Conservation (phyloP, 805 yeast species). For the Saturnispora sekii region DNA sequence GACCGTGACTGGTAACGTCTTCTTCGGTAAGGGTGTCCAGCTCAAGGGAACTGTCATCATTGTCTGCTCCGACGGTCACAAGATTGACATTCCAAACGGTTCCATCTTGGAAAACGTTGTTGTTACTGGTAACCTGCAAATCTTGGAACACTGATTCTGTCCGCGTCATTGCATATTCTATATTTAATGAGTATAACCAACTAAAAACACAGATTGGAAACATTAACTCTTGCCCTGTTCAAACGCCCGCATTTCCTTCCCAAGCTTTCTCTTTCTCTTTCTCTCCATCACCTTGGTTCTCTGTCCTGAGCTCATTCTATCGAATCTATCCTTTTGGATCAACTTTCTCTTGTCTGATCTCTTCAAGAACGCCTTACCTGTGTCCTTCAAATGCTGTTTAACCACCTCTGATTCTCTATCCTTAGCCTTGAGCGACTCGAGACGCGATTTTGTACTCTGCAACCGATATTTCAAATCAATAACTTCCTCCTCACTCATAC, state of each 20-base stretch:
- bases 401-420: slow-evolving; percentile 67
- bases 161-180: background rate
- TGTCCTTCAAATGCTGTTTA: slow-evolving; percentile 35
- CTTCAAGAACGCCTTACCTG: slow-evolving; percentile 52
- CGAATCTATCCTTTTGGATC: slow-evolving; percentile 70
- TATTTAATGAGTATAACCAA: background rate
- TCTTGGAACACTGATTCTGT: slow-evolving; percentile 65
- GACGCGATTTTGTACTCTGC: slow-evolving; percentile 56
- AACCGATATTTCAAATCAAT: slow-evolving; percentile 45
- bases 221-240: slow-evolving; percentile 19
- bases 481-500: slow-evolving; percentile 35
- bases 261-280: slow-evolving; percentile 76
- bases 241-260: slow-evolving; percentile 58
- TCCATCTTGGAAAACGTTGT: slow-evolving; percentile 92
- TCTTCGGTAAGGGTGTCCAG: slow-evolving; percentile 79
- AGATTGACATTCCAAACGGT: slow-evolving; percentile 96
- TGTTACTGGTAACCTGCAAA: slow-evolving; percentile 91
- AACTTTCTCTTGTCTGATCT: slow-evolving; percentile 63
- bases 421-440: slow-evolving; percentile 59
- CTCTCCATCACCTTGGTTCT: slow-evolving; percentile 78
- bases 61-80: slow-evolving; percentile 94
- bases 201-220: background rate
- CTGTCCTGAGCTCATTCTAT: slow-evolving; percentile 58
- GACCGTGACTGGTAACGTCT: slow-evolving; percentile 95
- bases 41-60: slow-evolving; percentile 96